Evolutionary conservation across 495 filamentous ascomycete genomes (phyloP).

Genomic region (Friedmanniomyces simplex): DNA sequence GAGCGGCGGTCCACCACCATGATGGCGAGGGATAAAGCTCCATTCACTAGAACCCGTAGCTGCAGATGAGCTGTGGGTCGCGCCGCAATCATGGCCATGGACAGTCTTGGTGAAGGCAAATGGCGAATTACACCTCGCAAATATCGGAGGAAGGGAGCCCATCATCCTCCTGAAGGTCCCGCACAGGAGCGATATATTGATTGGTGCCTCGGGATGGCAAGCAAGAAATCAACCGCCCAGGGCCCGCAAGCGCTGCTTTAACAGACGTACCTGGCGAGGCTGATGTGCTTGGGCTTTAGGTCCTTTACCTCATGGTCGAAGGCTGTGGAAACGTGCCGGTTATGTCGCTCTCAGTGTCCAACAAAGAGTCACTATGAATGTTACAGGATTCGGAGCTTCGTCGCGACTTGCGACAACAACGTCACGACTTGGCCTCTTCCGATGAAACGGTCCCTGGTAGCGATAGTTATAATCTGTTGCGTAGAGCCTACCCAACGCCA

Average conservation of each 20-base stretch:
- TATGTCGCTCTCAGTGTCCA: too few relatives aligned
- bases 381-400: too few relatives aligned
- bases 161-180: not conserved
- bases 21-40: not conserved
- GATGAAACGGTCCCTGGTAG: not conserved
- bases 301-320: too few relatives aligned
- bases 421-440: not conserved
- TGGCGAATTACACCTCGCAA: not conserved
- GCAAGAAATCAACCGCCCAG: too few relatives aligned
- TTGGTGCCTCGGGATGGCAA: too few relatives aligned
- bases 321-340: too few relatives aligned
- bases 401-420: too few relatives aligned
- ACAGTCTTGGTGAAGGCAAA: not conserved
- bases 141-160: not conserved
- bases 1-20: not conserved
- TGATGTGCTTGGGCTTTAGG: too few relatives aligned
- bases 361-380: too few relatives aligned
- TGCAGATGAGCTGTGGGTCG: not conserved
- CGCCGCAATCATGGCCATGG: not conserved
- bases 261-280: too few relatives aligned
- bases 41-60: not conserved
- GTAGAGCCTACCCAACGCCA: not conserved
- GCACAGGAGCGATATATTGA: not conserved
- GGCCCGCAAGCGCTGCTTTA: too few relatives aligned
- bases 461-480: not conserved